Base-by-base conservation (phyloP, 2,329 filamentous ascomycete genomes). In the Cercospora berteroae region DNA sequence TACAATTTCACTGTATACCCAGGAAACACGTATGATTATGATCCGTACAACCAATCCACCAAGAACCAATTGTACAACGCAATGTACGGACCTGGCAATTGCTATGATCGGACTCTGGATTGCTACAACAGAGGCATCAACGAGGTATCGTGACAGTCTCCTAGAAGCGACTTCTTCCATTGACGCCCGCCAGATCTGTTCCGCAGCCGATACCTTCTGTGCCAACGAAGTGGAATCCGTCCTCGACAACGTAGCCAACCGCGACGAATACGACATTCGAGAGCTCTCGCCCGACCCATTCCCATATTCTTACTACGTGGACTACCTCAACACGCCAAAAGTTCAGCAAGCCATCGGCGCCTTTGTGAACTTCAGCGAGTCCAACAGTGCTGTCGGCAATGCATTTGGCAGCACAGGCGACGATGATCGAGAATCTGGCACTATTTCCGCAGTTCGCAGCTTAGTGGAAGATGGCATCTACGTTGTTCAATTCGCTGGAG, bases 221-320 rank as follows among this genome's bases (percentile, higher is more conserved):
- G 79, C 77, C 39, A 67, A 78, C 61, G 79, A 86, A 29, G 85
- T 89, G 3, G 85, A 89, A 70, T 72, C 69, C 16, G 71, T 86
- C 16, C 85, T 84, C 63, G 85, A 87, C 72, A 75, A 77, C n/a
- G 82, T 84, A 68, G 78, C 83, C 0, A 80, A 80, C 1, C 81
- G 87, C 42, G 85, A 88, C 75, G 83, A 87, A 72, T 88, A 88
- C 74, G 87, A 89, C 70, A 82, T 88, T 71, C 82, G 87, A 39
- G 83, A 88, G 68, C 77, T 87, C 5, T 73, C 69, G 0, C 83
- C 84, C 0, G 85, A 88, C 73, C 86, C 86, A 0, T 89, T 89
- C 74, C 87, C 87, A 0, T 84, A 85, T 69, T 72, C 73, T 0
- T 69, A 59, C 64, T 86, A 84, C 76, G 75, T 79, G 12, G 78